Evolutionary conservation across 306 rosid genomes (phyloP), one percentile per base, ranked within the genome.

Genomic region (Aeschynomene evenia): DNA sequence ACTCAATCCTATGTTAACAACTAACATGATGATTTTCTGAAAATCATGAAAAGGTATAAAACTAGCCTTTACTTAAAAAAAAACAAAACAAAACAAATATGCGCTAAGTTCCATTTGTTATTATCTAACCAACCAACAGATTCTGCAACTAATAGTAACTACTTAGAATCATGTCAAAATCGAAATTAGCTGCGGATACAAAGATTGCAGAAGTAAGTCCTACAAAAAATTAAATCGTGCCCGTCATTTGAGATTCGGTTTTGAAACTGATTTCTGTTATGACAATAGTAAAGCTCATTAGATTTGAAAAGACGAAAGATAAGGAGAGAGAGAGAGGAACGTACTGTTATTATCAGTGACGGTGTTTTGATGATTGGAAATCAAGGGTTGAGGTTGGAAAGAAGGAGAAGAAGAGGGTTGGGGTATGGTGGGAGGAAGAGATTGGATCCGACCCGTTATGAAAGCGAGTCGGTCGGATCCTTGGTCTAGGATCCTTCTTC

Each of bases 381-480:
- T 52, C 57, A 55, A 43, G 14, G 75, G 84, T 73, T 55, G 78
- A 36, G 80, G 33, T 31, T 54, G 36, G 64, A 75, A 36, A 19
- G 71, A 60, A 3, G 46, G 19, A 14, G 51, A 5, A 6, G 51
- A 45, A 15, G 18, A 5, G 51, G 19, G 21, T 45, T 45, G 51
- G 9, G 51, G 4, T 2, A 21, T 12, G 20, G 31, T 28, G 31
- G 77, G 54, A 7, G 70, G 79, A n/a, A 61, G 48, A 0, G 52
- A 0, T 45, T 83, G 71, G 84, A 86, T 68, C 66, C 68, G 91
- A 79, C 98, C 91, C 31, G 86, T 75, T 33, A 93, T 90, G 61
- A 88, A 82, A 34, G 94, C 91, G 11, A 93, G 78, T 7, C 94
- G 94, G 66, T 90, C 94, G 80, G 96, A 73, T 21, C 97, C 89